Evolutionary conservation across 2,329 filamentous ascomycete genomes (phyloP).

Genomic region (Penicillium sp.): DNA sequence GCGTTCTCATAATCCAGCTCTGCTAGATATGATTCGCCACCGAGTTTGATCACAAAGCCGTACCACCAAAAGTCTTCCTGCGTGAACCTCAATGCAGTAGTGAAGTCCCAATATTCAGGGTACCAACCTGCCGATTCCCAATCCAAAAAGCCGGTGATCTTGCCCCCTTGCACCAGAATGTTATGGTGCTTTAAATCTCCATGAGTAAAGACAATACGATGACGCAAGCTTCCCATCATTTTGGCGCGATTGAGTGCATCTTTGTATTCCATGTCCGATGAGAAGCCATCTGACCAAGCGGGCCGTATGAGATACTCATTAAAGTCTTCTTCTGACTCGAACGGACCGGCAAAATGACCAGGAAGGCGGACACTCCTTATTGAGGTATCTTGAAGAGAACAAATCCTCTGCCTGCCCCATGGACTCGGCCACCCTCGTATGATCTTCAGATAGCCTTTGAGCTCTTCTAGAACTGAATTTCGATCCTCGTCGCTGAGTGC

Average conservation of each 20-base stretch:
- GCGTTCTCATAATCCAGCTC: conserved; percentile 21
- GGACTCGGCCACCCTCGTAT: conserved; percentile 36
- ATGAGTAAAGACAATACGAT: conserved; percentile 28
- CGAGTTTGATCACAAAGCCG: conserved; percentile 17
- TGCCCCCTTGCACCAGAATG: conserved; percentile 11
- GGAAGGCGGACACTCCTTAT: conserved; percentile 33
- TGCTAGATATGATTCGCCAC: conserved; percentile 14
- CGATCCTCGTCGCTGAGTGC: conserved; percentile 29
- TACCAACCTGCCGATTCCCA: conserved; percentile 16
- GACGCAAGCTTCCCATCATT: conserved; percentile 17
- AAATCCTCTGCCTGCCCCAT: conserved; percentile 27
- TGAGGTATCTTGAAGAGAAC: conserved; percentile 29
- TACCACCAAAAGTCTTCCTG: conserved; percentile 22
- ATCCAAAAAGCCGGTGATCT: conserved; percentile 25
- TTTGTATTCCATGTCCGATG: conserved; percentile 24
- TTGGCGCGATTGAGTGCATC: conserved; percentile 20
- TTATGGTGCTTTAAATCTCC: conserved; percentile 23
- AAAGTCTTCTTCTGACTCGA: conserved; percentile 30
- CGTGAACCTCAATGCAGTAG: conserved; percentile 13
- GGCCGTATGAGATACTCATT: conserved; percentile 30
- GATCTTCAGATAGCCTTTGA: conserved; percentile 31
- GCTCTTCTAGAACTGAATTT: conserved; percentile 29
- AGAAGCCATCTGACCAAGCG: conserved; percentile 24
- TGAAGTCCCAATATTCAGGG: conserved; percentile 15
- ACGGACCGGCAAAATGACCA: conserved; percentile 27